Evolutionary conservation across 2,329 filamentous ascomycete species (phyloP).

Genomic region (Alternaria brassicicola): DNA sequence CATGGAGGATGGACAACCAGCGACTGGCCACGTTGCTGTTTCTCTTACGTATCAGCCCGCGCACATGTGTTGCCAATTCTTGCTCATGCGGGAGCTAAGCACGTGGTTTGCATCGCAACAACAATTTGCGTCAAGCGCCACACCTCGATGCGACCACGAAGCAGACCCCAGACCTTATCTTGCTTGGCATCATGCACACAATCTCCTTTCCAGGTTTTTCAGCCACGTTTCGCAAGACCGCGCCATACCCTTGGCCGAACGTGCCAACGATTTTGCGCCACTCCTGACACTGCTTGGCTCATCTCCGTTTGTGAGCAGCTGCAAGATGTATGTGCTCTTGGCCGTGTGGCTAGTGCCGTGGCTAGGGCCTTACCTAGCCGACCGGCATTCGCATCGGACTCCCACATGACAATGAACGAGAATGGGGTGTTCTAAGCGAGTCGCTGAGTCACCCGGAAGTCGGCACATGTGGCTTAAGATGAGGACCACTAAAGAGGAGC

Average conservation of each 20-base stretch:
- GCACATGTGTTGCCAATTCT: neutral
- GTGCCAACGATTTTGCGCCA: slow-evolving; percentile 4
- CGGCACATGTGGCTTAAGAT: slow-evolving; percentile 6
- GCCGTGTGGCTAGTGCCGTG: slow-evolving; percentile 15
- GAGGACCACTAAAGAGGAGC: slow-evolving; percentile 3
- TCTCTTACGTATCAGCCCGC: neutral
- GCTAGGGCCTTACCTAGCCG: slow-evolving; percentile 3
- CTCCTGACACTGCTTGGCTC: neutral
- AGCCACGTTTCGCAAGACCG: slow-evolving; percentile 2
- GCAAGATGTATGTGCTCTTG: slow-evolving; percentile 1
- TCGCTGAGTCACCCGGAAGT: slow-evolving; percentile 14
- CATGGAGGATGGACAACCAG: neutral
- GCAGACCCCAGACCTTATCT: neutral
- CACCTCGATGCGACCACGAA: slow-evolving; percentile 7
- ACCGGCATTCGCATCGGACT: neutral
- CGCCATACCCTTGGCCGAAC: neutral
- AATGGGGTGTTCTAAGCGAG: neutral
- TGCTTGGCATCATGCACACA: slow-evolving; percentile 8
- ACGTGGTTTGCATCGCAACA: slow-evolving; percentile 2
- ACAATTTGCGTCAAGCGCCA: slow-evolving; percentile 15
- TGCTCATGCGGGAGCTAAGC: neutral
- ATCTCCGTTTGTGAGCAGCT: neutral
- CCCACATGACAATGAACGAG: neutral
- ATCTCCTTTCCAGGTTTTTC: neutral
- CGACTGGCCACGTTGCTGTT: neutral